Percentiles rank a stretch among this genome's conserved stretches.
These are phyloP conservation scores for Holtermannia corniformis DNA, from an alignment of 768 basidiomycete species.

Conservation along the genomic window DNA sequence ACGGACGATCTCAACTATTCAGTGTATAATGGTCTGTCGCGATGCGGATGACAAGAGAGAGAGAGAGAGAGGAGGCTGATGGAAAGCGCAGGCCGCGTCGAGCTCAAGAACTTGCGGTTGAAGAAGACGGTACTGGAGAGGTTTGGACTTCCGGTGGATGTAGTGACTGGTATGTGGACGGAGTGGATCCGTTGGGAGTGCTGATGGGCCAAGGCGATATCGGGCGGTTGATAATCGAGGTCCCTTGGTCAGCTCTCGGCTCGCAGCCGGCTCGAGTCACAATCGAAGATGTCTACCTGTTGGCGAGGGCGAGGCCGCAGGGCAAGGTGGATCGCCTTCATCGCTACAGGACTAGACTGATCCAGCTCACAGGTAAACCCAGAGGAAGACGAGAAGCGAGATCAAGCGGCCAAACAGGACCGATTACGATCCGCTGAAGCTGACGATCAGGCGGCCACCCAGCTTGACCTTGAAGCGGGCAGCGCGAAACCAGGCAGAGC, in stretches of 20 bases:
- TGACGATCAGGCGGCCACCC: constrained; percentile 47
- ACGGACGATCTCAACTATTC: constrained; percentile 87
- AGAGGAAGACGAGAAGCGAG: constrained; percentile 72
- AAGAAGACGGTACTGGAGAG: constrained; percentile 92
- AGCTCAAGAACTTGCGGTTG: constrained; percentile 65
- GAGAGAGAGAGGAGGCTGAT: no score
- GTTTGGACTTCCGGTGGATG: constrained; percentile 89
- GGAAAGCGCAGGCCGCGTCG: constrained; percentile 34
- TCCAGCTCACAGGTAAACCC: no score
- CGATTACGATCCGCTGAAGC: constrained; percentile 76
- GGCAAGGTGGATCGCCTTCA: constrained; percentile 56
- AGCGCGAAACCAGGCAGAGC: constrained; percentile 60
- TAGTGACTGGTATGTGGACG: constrained; percentile 65
- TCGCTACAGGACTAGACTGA: no score
- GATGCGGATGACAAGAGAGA: no score
- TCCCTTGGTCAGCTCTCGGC: constrained; percentile 38
- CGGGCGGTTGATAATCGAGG: constrained; percentile 29
- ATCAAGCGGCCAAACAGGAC: constrained; percentile 78
- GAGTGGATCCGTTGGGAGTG: neutral
- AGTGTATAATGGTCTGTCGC: constrained; percentile 23
- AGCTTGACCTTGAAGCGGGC: constrained; percentile 17
- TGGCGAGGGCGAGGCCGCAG: constrained; percentile 66
- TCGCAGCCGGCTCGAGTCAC: constrained; percentile 71
- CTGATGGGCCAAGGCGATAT: constrained; percentile 22
- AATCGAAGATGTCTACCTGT: constrained; percentile 88